A percentile compares a stretch with the other conserved stretches of the same genome.
These are phyloP conservation scores for Fusarium caatingaense DNA, from an alignment of 2,329 filamentous ascomycete genomes.

Conservation along the genomic window DNA sequence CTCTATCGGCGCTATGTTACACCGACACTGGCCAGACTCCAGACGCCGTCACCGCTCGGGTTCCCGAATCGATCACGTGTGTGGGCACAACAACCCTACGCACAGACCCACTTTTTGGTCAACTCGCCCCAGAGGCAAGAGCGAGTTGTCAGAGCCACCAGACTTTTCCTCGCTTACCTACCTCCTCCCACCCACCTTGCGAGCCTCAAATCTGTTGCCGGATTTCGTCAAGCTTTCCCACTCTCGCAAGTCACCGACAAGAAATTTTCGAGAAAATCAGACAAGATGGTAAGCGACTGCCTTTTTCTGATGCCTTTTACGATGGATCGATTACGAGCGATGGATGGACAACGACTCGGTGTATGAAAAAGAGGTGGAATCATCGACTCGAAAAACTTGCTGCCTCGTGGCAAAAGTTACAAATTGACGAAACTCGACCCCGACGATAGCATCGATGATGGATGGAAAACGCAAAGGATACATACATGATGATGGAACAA, in stretches of 20 bases:
- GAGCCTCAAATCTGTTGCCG: conserved; percentile 67
- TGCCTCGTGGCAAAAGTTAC: conserved; percentile 32
- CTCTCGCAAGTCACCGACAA: conserved; percentile 60
- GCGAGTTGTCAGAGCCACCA: conserved; percentile 51
- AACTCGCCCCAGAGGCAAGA: conserved; percentile 53
- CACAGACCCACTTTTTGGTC: conserved; percentile 53
- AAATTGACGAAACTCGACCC: conserved; percentile 33
- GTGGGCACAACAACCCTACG: conserved; percentile 54
- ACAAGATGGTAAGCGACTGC: conserved; percentile 74
- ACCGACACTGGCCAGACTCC: conserved; percentile 38
- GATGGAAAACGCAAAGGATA: conserved; percentile 26
- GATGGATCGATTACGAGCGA: conserved; percentile 40
- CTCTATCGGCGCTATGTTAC: conserved; percentile 30
- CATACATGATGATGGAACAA: conserved; percentile 37
- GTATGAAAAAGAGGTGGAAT: conserved; percentile 35
- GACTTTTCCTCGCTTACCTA: conserved; percentile 64
- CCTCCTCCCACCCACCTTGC: conserved; percentile 60
- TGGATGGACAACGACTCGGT: conserved; percentile 35
- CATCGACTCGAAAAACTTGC: conserved; percentile 22
- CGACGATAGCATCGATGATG: conserved; percentile 15
- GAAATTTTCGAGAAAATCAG: conserved; percentile 61
- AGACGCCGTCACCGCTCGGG: background rate
- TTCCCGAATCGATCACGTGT: conserved; percentile 50
- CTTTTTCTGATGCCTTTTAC: conserved; percentile 32
- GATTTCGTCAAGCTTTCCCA: conserved; percentile 64